Base-by-base conservation (phyloP, 768 basidiomycete species). In the Rhizopogon sp. region DNA sequence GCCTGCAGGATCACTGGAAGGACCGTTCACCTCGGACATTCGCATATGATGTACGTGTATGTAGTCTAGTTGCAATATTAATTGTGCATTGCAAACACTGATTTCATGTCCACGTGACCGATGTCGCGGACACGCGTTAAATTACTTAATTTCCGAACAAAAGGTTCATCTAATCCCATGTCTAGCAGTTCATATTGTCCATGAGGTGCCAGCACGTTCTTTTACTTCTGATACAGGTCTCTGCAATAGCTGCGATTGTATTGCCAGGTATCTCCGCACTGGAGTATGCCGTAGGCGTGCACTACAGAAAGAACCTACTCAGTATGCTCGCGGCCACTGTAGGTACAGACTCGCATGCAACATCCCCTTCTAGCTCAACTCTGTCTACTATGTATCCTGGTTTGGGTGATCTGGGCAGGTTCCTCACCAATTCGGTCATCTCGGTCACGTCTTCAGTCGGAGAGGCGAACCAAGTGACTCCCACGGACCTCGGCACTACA, bases 271-370 rank as follows among this genome's bases (percentile, higher is more conserved):
- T 43, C 17, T 13, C 43, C 16, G 20, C 31, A 20, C 53, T 17
- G 17, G 8, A 33, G 43, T 31, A 40, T 39, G 39, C 22, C 41
- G 14, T 50, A 14, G 49, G 42, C 47, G 16, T 39, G 29, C 20
- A 43, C 22, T 16, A 28, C 43, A 35, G 22, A 39, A 54, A 58
- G 16, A 58, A 57, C 51, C 14, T 69, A 17, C 22, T 70, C 16
- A 33, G 58, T 53, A 39, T 69, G 0, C 55, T 69, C 43, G 54
- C 17, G 41, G 51, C 22, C 20, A 20, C 22, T 25, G 53, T 31
- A 28, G 40, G 31, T 28, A 28, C 41, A 37, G 35, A 40, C 52
- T 35, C 52, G 1, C 17, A 25, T 31, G 17, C 17, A 31, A 28
- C 25, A 17, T 39, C 33, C 35, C 33, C 17, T 20, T 35, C 14